A percentile compares a stretch with the other conserved stretches of the same genome.
Evolutionary conservation across 371 early-diverging fungal genomes (phyloP).

Genomic region (Racocetra persica): DNA sequence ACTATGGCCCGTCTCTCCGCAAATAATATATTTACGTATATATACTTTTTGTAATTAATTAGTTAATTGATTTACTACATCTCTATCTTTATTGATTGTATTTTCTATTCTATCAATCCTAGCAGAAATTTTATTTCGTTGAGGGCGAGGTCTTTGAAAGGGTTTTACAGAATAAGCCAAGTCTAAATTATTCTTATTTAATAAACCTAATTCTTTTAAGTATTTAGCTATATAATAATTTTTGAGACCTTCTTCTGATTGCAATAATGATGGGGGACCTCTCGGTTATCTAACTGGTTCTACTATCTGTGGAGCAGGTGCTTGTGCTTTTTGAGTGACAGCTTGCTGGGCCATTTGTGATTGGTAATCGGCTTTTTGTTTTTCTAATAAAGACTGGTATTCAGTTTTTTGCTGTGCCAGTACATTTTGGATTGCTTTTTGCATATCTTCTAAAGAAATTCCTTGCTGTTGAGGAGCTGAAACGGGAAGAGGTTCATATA

Average conservation of each 20-base stretch:
- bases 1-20: no score
- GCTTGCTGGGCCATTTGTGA: background rate
- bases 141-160: slow-evolving; percentile 23
- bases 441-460: background rate
- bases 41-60: no score
- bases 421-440: background rate
- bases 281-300: background rate
- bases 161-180: slow-evolving; percentile 25
- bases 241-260: background rate
- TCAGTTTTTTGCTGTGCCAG: background rate
- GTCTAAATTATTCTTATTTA: slow-evolving; percentile 26
- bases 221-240: background rate
- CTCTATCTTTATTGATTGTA: background rate
- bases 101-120: background rate
- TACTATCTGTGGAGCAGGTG: background rate
- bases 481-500: background rate
- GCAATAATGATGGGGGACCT: background rate
- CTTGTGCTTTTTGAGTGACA: no score
- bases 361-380: background rate
- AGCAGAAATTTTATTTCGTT: background rate
- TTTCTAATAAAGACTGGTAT: background rate
- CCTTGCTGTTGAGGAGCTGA: background rate
- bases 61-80: background rate
- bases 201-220: slow-evolving; percentile 26
- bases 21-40: background rate